A percentile compares a stretch with the other conserved stretches of the same genome.
Evolutionary conservation across 257 asterid species (phyloP).

Genomic region (Solanum virginianum): DNA sequence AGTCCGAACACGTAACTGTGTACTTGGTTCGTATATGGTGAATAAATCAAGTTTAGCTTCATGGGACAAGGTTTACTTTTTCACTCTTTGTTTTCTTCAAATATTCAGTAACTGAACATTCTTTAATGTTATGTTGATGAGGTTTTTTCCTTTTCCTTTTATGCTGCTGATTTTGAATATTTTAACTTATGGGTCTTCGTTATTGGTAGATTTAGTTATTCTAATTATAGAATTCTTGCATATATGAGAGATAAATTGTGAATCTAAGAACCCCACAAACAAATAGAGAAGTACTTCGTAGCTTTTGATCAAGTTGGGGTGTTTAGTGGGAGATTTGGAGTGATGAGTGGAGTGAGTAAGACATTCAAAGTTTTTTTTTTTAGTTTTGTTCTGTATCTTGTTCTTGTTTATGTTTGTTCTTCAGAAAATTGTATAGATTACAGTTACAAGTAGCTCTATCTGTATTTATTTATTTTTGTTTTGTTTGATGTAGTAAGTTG

Average conservation of each 20-base stretch:
- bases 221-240: background rate
- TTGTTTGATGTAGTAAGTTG: background rate
- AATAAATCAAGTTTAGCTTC: no score
- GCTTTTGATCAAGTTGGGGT: background rate
- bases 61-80: slow-evolving; percentile 62
- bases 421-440: background rate
- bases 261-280: background rate
- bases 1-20: no score
- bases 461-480: background rate
- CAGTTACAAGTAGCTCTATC: background rate
- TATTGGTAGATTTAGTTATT: background rate
- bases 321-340: background rate
- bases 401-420: background rate
- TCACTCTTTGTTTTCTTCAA: background rate
- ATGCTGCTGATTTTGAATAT: background rate
- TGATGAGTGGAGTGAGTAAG: background rate
- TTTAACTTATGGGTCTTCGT: background rate
- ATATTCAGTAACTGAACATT: background rate
- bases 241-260: background rate
- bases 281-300: background rate
- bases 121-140: background rate
- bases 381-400: background rate
- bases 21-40: no score
- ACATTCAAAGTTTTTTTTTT: background rate
- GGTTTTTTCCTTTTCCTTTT: background rate